A percentile compares a stretch with the other conserved stretches of the same genome.
Conservation (phyloP, 352 stramenopile genomes). For the Halophytophthora batemanensis region DNA sequence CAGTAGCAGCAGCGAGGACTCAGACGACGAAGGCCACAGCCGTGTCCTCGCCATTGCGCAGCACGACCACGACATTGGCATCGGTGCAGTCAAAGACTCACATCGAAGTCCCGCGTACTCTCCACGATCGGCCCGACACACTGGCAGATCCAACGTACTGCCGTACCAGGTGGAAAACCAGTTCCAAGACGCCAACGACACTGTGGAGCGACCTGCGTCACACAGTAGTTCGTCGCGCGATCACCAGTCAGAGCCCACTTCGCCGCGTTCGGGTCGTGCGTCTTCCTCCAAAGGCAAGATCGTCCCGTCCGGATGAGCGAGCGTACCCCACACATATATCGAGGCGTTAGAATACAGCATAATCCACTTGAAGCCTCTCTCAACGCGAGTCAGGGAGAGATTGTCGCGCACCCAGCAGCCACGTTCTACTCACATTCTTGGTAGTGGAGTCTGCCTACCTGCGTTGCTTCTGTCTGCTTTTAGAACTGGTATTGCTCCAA, state of each 20-base stretch:
- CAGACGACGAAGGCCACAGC: constrained; percentile 9
- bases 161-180: constrained; percentile 24
- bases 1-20: background rate
- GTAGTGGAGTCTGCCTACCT: background rate
- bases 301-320: constrained; percentile 33
- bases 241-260: constrained; percentile 1
- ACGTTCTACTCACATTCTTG: no score
- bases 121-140: constrained; percentile 7
- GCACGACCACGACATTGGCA: constrained; percentile 4
- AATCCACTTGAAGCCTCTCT: background rate
- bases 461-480: constrained; percentile 2
- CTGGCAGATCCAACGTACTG: constrained; percentile 13
- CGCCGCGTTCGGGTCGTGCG: constrained; percentile 19
- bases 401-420: background rate
- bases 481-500: constrained; percentile 62
- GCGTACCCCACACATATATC: constrained; percentile 7
- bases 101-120: constrained; percentile 8
- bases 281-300: constrained; percentile 28
- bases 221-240: constrained; percentile 4
- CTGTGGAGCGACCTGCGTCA: constrained; percentile 1
- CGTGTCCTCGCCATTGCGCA: constrained; percentile 11
- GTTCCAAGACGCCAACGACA: constrained; percentile 2
- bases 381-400: no score
- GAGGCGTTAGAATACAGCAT: constrained; percentile 9
- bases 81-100: background rate